Percentiles rank a stretch among this genome's conserved stretches.
Evolutionary conservation across 768 basidiomycete species (phyloP).

Genomic region (Xanthoconium purpureum): DNA sequence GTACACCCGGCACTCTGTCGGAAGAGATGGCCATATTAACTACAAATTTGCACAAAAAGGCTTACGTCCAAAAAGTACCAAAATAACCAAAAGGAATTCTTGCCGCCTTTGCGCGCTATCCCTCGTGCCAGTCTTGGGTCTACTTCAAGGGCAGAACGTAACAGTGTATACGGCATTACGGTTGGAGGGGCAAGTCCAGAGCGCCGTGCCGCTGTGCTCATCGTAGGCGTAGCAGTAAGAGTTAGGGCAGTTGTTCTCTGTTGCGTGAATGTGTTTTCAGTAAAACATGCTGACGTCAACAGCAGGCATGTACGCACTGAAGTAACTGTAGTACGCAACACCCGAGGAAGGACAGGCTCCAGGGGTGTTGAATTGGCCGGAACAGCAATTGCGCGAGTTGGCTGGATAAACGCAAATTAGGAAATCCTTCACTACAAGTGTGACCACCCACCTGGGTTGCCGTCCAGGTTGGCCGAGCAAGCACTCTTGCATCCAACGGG

Average conservation of each 20-base stretch:
- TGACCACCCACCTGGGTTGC: slow-evolving; percentile 27
- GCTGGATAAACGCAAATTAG: slow-evolving; percentile 26
- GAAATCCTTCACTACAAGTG: background rate
- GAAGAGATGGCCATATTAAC: background rate
- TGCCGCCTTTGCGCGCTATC: too few species aligned
- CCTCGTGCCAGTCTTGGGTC: too few species aligned
- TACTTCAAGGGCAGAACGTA: slow-evolving; percentile 42
- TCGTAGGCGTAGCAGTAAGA: slow-evolving; percentile 54
- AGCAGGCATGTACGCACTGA: slow-evolving; percentile 34
- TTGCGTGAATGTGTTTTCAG: background rate
- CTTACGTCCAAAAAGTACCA: too few species aligned
- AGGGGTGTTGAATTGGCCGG: slow-evolving; percentile 49
- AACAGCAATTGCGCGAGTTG: slow-evolving; percentile 66
- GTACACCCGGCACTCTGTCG: background rate
- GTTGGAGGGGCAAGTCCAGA: slow-evolving; percentile 41
- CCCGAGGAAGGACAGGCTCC: slow-evolving; percentile 53
- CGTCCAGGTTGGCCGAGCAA: slow-evolving; percentile 41
- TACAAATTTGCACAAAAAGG: too few species aligned
- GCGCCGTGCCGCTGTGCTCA: slow-evolving; percentile 39
- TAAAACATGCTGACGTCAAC: background rate
- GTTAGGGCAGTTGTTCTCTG: slow-evolving; percentile 43
- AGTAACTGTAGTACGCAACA: slow-evolving; percentile 42
- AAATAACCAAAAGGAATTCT: background rate
- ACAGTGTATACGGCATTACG: slow-evolving; percentile 42
- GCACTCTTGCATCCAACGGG: slow-evolving; percentile 62